These are phyloP conservation scores for Periconia sp. DNA, from an alignment of 2,329 filamentous ascomycete genomes.

Conservation along the genomic window DNA sequence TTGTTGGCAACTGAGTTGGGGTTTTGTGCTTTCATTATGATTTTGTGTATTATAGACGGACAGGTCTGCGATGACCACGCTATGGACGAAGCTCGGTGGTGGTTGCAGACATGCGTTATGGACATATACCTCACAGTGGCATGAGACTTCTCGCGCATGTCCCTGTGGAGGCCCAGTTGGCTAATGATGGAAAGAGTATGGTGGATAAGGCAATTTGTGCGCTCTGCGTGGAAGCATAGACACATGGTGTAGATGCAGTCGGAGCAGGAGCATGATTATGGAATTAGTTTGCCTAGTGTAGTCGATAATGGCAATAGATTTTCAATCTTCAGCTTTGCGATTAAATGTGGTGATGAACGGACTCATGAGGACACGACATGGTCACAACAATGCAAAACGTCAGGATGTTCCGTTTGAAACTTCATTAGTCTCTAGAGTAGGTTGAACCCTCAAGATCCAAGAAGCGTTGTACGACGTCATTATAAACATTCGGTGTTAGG, in stretches of 20 bases:
- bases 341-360: neutral
- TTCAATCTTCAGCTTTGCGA: neutral
- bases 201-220: neutral
- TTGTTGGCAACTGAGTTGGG: constrained; percentile 13
- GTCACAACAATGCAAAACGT: no score
- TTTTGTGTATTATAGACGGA: constrained; percentile 42
- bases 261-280: neutral
- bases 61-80: constrained; percentile 33
- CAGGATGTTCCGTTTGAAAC: no score
- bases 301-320: constrained; percentile 9
- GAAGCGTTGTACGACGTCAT: neutral
- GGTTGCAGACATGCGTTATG: constrained; percentile 24
- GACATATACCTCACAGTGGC: constrained; percentile 35
- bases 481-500: no score
- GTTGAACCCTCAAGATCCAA: neutral
- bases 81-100: constrained; percentile 20
- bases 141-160: constrained; percentile 13
- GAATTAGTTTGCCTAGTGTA: constrained; percentile 3
- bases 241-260: neutral
- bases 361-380: no score
- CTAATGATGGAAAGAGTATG: constrained; percentile 8
- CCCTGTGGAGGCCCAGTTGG: constrained; percentile 23
- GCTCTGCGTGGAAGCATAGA: constrained; percentile 5
- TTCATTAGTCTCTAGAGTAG: neutral
- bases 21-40: constrained; percentile 27